A percentile compares a stretch with the other conserved stretches of the same genome.
These are phyloP conservation scores for Jimgerdemannia flammicorona DNA, from an alignment of 192 early-diverging fungal species.

Conservation along the genomic window DNA sequence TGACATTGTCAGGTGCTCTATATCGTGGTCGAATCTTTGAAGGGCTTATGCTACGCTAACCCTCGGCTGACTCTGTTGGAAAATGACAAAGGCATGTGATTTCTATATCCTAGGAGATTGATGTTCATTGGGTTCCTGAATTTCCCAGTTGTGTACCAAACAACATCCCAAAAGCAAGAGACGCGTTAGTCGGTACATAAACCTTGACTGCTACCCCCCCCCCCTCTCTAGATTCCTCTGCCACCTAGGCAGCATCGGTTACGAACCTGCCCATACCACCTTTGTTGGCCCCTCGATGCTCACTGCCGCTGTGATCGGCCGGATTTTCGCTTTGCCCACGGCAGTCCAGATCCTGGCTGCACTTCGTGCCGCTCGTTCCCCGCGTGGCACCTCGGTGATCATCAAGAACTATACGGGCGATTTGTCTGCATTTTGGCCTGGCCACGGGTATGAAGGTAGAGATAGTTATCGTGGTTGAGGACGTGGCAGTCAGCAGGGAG, in stretches of 20 bases:
- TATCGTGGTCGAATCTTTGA: conserved; percentile 59
- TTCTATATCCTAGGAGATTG: background rate
- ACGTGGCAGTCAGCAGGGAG: conserved; percentile 71
- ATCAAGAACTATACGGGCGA: conserved; percentile 93
- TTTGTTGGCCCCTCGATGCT: conserved; percentile 71
- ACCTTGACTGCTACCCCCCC: too few relatives aligned
- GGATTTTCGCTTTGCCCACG: conserved; percentile 85
- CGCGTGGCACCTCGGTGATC: conserved; percentile 77
- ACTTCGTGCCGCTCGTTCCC: conserved; percentile 56
- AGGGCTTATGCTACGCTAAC: conserved; percentile 53
- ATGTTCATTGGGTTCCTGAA: background rate
- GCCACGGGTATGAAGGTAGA: conserved; percentile 70
- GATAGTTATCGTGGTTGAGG: conserved; percentile 78
- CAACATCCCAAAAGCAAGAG: conserved; percentile 58
- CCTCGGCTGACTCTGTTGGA: conserved; percentile 56
- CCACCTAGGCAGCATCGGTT: conserved; percentile 57
- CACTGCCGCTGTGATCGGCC: conserved; percentile 74
- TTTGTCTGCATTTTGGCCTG: conserved; percentile 71
- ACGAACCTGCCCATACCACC: conserved; percentile 81
- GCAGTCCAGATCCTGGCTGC: conserved; percentile 76
- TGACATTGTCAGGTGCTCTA: too few relatives aligned
- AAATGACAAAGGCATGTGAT: conserved; percentile 41
- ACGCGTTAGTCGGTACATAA: conserved; percentile 34
- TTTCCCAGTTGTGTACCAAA: conserved; percentile 50
- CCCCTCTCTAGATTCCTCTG: too few relatives aligned